These are phyloP conservation scores for Sanghuangporus baumii DNA, from an alignment of 1,284 basidiomycete genomes.

Conservation along the genomic window DNA sequence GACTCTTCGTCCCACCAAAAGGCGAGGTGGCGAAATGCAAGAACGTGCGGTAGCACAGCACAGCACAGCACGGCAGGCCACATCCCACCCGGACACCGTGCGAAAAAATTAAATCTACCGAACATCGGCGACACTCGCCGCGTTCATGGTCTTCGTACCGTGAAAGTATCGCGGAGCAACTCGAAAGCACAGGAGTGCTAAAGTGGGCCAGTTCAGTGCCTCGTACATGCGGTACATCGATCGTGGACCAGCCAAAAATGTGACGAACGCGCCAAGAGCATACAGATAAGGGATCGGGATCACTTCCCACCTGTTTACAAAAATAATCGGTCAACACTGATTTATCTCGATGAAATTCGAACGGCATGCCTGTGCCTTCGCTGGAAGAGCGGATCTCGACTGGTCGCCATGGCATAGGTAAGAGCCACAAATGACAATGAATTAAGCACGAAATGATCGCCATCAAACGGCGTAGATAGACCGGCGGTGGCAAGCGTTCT, in stretches of 20 bases:
- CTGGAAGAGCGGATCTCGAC: constrained; percentile 8
- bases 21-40: not conserved
- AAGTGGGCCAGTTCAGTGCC: constrained; percentile 21
- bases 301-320: constrained; percentile 1
- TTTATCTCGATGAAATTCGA: not conserved
- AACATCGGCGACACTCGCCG: not conserved
- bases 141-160: not conserved
- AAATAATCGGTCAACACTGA: not conserved
- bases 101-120: not conserved
- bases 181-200: constrained; percentile 16
- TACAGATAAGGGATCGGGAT: constrained; percentile 12
- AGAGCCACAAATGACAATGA: constrained; percentile 63
- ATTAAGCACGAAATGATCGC: constrained; percentile 70
- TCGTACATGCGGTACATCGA: constrained; percentile 21
- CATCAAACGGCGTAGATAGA: constrained; percentile 64
- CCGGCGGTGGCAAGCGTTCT: constrained; percentile 77
- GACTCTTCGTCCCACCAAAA: not conserved
- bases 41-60: not conserved
- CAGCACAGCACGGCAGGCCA: not conserved
- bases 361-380: constrained; percentile 6
- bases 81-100: not conserved
- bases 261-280: constrained; percentile 7
- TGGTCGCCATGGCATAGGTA: constrained; percentile 23
- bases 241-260: constrained; percentile 20
- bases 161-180: not conserved